Conservation (phyloP, 73 alveolate species). For the Paramecium bursaria region DNA sequence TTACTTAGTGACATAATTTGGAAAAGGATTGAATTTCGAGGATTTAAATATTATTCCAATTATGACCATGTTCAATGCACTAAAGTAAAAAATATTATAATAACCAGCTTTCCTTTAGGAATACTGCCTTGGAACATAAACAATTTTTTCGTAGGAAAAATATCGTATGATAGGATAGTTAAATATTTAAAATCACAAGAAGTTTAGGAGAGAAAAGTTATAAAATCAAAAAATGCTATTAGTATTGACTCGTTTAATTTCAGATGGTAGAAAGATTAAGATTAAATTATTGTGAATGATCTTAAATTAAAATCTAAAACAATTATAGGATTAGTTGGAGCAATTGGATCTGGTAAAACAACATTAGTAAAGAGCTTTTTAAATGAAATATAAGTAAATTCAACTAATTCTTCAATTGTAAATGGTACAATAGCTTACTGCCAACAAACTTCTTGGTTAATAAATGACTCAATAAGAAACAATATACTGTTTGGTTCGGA, state of each 20-base stretch:
- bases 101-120: conserved; percentile 46
- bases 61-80: conserved; percentile 46
- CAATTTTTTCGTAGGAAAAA: conserved; percentile 32
- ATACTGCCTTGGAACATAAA: conserved; percentile 60
- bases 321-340: not conserved
- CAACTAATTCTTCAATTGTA: conserved; percentile 64
- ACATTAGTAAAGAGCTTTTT: conserved; percentile 1
- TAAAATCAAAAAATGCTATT: not conserved
- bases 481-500: conserved; percentile 76
- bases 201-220: not conserved
- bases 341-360: not conserved
- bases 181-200: conserved; percentile 13
- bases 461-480: conserved; percentile 75
- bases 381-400: conserved; percentile 5
- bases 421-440: conserved; percentile 74
- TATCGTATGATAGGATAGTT: conserved; percentile 34
- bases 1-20: conserved; percentile 1
- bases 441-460: conserved; percentile 78
- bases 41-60: conserved; percentile 56
- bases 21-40: conserved; percentile 28
- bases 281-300: not conserved
- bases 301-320: not conserved
- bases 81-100: not conserved
- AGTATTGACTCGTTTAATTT: conserved; percentile 6
- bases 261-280: conserved; percentile 21